Evolutionary conservation across 306 rosid genomes (phyloP).

Genomic region (Acacia crassicarpa): DNA sequence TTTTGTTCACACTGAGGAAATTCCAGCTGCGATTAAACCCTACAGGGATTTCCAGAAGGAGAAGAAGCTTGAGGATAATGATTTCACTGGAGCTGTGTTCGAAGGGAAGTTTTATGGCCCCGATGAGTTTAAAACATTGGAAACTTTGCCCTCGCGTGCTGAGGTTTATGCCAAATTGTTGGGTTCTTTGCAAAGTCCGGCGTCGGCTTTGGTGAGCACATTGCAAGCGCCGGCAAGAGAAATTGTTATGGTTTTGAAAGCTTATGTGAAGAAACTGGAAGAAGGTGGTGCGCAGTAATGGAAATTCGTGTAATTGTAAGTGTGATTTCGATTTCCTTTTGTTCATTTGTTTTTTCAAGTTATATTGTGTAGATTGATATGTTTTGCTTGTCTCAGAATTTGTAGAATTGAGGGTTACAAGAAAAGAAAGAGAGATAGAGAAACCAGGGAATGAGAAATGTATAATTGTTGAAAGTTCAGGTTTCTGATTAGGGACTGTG

Average conservation of each 20-base stretch:
- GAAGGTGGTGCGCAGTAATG: slow-evolving; percentile 47
- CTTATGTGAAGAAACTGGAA: slow-evolving; percentile 75
- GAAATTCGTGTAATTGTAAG: slow-evolving; percentile 12
- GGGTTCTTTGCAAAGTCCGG: slow-evolving; percentile 68
- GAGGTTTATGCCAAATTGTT: slow-evolving; percentile 78
- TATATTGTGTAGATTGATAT: slow-evolving; percentile 16
- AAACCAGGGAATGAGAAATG: background rate
- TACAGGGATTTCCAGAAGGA: slow-evolving; percentile 85
- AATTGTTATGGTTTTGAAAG: slow-evolving; percentile 68
- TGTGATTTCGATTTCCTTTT: slow-evolving; percentile 18
- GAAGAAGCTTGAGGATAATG: slow-evolving; percentile 76
- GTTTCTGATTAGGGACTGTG: background rate
- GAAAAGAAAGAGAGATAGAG: background rate
- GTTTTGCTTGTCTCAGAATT: slow-evolving; percentile 11
- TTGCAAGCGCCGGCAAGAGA: slow-evolving; percentile 91
- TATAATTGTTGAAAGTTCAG: slow-evolving; percentile 16
- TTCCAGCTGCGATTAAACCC: slow-evolving; percentile 83
- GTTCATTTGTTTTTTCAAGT: slow-evolving; percentile 13
- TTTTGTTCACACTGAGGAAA: slow-evolving; percentile 89
- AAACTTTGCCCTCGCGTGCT: slow-evolving; percentile 73
- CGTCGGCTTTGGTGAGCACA: slow-evolving; percentile 68
- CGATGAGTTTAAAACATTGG: slow-evolving; percentile 64
- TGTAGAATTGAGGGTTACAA: background rate
- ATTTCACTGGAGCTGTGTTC: slow-evolving; percentile 88
- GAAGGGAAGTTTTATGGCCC: slow-evolving; percentile 89